Percentiles rank a stretch among this genome's conserved stretches.
Conservation (phyloP, 805 yeast genomes). For the Hanseniaspora mollemarum region DNA sequence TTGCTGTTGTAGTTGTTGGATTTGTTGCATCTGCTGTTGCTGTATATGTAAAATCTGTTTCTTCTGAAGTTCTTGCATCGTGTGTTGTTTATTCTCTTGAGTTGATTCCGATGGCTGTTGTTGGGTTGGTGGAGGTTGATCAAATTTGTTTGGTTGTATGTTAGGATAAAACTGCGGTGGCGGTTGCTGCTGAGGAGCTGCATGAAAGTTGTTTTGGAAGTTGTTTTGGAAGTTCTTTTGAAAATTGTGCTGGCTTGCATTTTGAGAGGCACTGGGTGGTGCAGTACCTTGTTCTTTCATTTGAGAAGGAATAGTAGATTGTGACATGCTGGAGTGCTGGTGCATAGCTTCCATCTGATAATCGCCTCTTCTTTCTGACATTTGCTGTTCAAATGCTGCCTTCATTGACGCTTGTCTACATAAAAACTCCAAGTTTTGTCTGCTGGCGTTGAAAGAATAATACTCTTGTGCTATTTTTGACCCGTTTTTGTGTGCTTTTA, state of each 20-base stretch:
- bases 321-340: slow-evolving; percentile 15
- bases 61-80: slow-evolving; percentile 16
- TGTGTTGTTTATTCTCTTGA: neutral
- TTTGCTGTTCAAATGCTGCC: slow-evolving; percentile 38
- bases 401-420: slow-evolving; percentile 35
- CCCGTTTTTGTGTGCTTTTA: slow-evolving; percentile 56
- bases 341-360: slow-evolving; percentile 28
- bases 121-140: too few species aligned
- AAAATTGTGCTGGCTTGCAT: too few species aligned
- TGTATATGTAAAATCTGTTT: slow-evolving; percentile 12
- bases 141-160: slow-evolving; percentile 15
- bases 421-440: slow-evolving; percentile 49
- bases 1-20: slow-evolving; percentile 20
- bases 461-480: slow-evolving; percentile 58
- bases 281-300: neutral
- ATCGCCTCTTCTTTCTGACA: slow-evolving; percentile 32
- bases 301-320: neutral
- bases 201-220: neutral
- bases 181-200: slow-evolving; percentile 7
- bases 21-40: slow-evolving; percentile 18
- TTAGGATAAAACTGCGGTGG: slow-evolving; percentile 15
- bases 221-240: too few species aligned
- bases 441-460: slow-evolving; percentile 49
- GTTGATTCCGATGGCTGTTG: neutral
- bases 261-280: too few species aligned